phyloP scores from a whole-genome alignment of 176 grass and related monocot genomes.

The Raddia guianensis region DNA sequence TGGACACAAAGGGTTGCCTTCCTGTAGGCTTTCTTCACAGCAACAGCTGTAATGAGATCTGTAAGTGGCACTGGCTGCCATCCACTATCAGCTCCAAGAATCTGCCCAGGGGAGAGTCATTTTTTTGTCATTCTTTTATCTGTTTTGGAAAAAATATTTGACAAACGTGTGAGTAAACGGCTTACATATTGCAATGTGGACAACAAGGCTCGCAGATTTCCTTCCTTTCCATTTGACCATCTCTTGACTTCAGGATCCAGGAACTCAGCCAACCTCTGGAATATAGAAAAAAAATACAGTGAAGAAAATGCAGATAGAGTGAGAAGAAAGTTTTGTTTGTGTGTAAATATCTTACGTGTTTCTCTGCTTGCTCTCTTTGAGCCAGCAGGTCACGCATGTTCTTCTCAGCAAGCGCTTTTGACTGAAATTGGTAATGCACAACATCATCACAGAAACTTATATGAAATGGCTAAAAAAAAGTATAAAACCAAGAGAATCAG shows the following conservation, averaged over 20 bases:
- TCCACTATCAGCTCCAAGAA: conserved; percentile 83
- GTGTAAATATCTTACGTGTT: conserved; percentile 62
- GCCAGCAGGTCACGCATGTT: conserved; percentile 77
- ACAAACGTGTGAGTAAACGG: neutral
- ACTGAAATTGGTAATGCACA: conserved; percentile 50
- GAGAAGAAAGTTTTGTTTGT: conserved; percentile 13
- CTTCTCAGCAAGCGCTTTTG: conserved; percentile 94
- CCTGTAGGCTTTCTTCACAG: conserved; percentile 91
- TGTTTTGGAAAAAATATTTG: neutral
- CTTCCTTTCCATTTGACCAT: conserved; percentile 98
- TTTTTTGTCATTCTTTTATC: neutral
- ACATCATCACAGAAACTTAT: conserved; percentile 13
- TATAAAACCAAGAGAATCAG: conserved; percentile 16
- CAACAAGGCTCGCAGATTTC: conserved; percentile 87
- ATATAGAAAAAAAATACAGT: conserved; percentile 30
- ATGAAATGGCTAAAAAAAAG: neutral
- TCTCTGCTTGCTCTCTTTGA: conserved; percentile 95
- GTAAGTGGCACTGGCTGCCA: conserved; percentile 92
- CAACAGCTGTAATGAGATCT: conserved; percentile 84
- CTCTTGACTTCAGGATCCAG: conserved; percentile 91
- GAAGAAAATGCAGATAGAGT: conserved; percentile 12
- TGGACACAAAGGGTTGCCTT: conserved; percentile 95
- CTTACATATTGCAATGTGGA: conserved; percentile 97
- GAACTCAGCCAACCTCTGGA: conserved; percentile 93
- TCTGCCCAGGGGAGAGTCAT: conserved; percentile 42